Evolutionary conservation across 345 rosid species (phyloP).

Genomic region (Citrus australasica): DNA sequence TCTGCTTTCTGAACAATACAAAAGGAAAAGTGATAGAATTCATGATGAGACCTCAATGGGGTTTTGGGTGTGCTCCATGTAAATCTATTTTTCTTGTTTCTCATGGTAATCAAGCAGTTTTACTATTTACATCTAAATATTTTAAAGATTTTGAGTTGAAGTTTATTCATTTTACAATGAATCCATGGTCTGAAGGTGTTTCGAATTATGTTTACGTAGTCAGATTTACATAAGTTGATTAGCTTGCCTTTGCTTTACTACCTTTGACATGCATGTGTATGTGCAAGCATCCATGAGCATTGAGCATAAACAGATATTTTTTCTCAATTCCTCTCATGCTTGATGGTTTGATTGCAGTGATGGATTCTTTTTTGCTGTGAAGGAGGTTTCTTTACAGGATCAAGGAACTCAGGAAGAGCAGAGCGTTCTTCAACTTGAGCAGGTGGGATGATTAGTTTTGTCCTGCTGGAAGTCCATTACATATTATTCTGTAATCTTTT

Average conservation of each 20-base stretch:
- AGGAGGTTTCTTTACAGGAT: conserved; percentile 83
- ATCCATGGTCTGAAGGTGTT: background rate
- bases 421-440: conserved; percentile 74
- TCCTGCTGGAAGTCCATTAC: background rate
- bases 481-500: background rate
- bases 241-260: background rate
- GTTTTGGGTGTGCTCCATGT: background rate
- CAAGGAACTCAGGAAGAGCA: conserved; percentile 70
- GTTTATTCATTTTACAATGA: background rate
- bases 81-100: no score
- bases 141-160: background rate
- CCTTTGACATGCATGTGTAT: background rate
- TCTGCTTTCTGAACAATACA: background rate
- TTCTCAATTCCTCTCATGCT: background rate
- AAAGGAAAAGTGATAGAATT: background rate
- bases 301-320: background rate
- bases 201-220: background rate
- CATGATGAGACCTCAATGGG: background rate
- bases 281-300: no score
- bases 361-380: conserved; percentile 86
- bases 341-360: conserved; percentile 33
- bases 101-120: no score
- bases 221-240: background rate
- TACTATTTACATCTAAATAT: background rate
- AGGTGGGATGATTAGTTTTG: conserved; percentile 34